Percentiles rank a stretch among this genome's conserved stretches.
These are phyloP conservation scores for Diaporthe sp. DNA, from an alignment of 2,329 filamentous ascomycete genomes.

Conservation along the genomic window DNA sequence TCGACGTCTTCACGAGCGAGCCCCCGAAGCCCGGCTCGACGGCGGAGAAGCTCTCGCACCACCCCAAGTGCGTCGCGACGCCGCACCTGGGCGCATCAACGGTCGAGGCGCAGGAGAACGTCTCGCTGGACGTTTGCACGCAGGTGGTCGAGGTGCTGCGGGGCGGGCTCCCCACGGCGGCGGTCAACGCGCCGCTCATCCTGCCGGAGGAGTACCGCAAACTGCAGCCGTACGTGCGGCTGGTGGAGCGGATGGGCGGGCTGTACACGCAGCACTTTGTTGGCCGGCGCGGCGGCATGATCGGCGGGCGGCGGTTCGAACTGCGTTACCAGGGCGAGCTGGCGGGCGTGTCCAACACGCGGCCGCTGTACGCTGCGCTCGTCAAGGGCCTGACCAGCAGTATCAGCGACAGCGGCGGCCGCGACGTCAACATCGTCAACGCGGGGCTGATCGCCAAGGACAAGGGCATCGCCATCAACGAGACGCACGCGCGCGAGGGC, in stretches of 20 bases:
- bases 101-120: conserved; percentile 86
- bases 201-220: conserved; percentile 85
- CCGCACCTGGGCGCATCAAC: conserved; percentile 87
- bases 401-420: conserved; percentile 75
- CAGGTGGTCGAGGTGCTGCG: conserved; percentile 82
- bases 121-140: conserved; percentile 85
- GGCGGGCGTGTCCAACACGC: conserved; percentile 79
- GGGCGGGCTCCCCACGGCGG: conserved; percentile 80
- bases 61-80: conserved; percentile 81
- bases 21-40: conserved; percentile 70
- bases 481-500: conserved; percentile 75
- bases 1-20: conserved; percentile 86
- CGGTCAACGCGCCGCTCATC: conserved; percentile 87
- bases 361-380: conserved; percentile 83
- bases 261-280: conserved; percentile 84
- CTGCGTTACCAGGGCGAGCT: conserved; percentile 84
- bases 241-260: conserved; percentile 84
- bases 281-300: conserved; percentile 56
- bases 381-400: conserved; percentile 81
- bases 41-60: conserved; percentile 74
- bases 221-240: conserved; percentile 80
- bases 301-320: conserved; percentile 79
- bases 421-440: conserved; percentile 87
- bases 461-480: conserved; percentile 83
- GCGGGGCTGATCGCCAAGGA: conserved; percentile 81